Evolutionary conservation across 768 basidiomycete species (phyloP).

Genomic region (Boletus barrowsii): DNA sequence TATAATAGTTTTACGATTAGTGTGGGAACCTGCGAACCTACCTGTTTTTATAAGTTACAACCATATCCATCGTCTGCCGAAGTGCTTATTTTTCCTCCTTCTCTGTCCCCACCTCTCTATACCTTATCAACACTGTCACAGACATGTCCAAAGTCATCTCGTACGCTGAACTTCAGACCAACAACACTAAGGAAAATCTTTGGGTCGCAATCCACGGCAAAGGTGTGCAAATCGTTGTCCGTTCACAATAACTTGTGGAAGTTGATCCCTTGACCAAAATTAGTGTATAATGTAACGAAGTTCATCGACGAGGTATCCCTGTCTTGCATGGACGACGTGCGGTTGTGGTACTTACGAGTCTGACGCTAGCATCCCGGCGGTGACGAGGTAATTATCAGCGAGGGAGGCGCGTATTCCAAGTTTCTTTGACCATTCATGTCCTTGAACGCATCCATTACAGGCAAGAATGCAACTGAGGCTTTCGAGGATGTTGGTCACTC

Average conservation of each 20-base stretch:
- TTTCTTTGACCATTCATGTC: background rate
- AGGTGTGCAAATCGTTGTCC: conserved; percentile 42
- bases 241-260: background rate
- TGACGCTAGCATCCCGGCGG: conserved; percentile 84
- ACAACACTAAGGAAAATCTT: conserved; percentile 71
- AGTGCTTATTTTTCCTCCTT: conserved; percentile 2
- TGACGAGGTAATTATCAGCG: conserved; percentile 94
- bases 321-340: background rate
- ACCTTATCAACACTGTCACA: conserved; percentile 16
- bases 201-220: conserved; percentile 85
- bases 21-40: conserved; percentile 29
- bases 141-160: conserved; percentile 54
- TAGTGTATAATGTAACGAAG: conserved; percentile 91
- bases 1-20: conserved; percentile 3
- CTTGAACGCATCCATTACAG: conserved; percentile 39
- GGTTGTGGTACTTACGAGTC: conserved; percentile 2
- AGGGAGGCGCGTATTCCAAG: conserved; percentile 65
- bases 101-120: conserved; percentile 3
- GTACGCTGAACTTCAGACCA: conserved; percentile 72
- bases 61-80: background rate
- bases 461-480: conserved; percentile 94
- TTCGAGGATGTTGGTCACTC: conserved; percentile 99
- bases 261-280: conserved; percentile 5
- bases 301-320: conserved; percentile 88
- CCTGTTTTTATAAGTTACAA: conserved; percentile 12